Conservation (phyloP, 148 eudicot genomes). For the Bassia scoparia region DNA sequence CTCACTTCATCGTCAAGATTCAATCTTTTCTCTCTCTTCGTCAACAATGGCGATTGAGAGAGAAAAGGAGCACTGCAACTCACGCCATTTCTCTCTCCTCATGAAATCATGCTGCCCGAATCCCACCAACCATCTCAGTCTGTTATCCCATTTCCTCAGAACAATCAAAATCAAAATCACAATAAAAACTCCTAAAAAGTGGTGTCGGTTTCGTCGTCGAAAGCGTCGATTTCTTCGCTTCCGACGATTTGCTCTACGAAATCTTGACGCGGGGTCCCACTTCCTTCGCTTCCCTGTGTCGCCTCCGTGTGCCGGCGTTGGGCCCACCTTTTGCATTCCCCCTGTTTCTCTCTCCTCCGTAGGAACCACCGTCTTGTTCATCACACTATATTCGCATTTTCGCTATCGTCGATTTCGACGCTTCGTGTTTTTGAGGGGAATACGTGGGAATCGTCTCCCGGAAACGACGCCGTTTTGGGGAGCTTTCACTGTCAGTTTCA, state of each 20-base stretch:
- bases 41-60: neutral
- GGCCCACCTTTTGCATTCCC: slow-evolving; percentile 51
- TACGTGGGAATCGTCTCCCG: slow-evolving; percentile 34
- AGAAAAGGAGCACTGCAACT: slow-evolving; percentile 40
- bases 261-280: slow-evolving; percentile 51
- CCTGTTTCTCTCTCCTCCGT: slow-evolving; percentile 50
- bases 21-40: neutral
- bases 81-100: slow-evolving; percentile 74
- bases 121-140: slow-evolving; percentile 32
- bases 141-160: slow-evolving; percentile 22
- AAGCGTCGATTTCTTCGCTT: slow-evolving; percentile 48
- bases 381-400: slow-evolving; percentile 47
- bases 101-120: slow-evolving; percentile 73
- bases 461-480: slow-evolving; percentile 22
- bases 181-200: slow-evolving; percentile 1
- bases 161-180: slow-evolving; percentile 9
- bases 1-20: neutral
- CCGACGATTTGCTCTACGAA: slow-evolving; percentile 72
- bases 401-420: slow-evolving; percentile 34
- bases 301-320: slow-evolving; percentile 65
- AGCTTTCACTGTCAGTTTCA: neutral
- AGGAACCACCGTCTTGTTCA: slow-evolving; percentile 37
- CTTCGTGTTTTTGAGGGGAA: slow-evolving; percentile 28
- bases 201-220: neutral
- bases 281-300: slow-evolving; percentile 49